phyloP scores from a whole-genome alignment of 139 green algal species.

The Chlamydomonas schloesseri region DNA sequence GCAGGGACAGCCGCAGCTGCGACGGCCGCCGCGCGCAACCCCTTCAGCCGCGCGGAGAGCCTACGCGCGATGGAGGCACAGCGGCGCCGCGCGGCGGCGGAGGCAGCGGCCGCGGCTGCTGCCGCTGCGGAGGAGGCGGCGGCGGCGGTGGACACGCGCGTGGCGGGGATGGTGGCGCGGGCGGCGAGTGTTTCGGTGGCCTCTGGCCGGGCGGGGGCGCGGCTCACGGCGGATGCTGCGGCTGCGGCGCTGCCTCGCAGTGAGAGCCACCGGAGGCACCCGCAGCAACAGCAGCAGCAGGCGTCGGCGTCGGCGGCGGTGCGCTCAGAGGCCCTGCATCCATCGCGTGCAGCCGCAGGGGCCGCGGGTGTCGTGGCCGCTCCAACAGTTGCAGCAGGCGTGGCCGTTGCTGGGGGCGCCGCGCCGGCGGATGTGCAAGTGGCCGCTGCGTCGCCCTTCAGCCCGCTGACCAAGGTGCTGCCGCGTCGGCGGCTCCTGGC shows the following conservation, averaged over 20 bases:
- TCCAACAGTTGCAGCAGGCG: no score
- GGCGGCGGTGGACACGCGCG: background rate
- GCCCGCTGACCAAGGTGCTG: no score
- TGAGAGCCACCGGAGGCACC: background rate
- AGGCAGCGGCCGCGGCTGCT: constrained; percentile 14
- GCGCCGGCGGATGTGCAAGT: no score
- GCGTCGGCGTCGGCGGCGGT: no score
- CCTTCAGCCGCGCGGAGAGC: constrained; percentile 1
- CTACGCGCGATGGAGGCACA: background rate
- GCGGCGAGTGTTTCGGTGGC: background rate
- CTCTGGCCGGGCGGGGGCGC: background rate
- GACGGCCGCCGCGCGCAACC: background rate
- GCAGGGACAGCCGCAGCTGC: background rate
- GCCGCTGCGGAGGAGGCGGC: background rate
- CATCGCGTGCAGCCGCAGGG: no score
- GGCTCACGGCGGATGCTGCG: background rate
- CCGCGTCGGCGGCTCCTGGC: no score
- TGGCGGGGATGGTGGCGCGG: background rate
- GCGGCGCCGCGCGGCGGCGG: background rate
- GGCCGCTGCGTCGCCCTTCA: no score
- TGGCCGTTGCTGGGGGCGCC: no score
- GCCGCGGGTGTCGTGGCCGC: no score
- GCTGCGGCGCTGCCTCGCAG: no score
- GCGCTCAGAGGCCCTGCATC: no score
- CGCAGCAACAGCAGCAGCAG: background rate